A percentile compares a stretch with the other conserved stretches of the same genome.
These are phyloP conservation scores for Vicia villosa DNA, from an alignment of 306 rosid genomes.

Conservation along the genomic window DNA sequence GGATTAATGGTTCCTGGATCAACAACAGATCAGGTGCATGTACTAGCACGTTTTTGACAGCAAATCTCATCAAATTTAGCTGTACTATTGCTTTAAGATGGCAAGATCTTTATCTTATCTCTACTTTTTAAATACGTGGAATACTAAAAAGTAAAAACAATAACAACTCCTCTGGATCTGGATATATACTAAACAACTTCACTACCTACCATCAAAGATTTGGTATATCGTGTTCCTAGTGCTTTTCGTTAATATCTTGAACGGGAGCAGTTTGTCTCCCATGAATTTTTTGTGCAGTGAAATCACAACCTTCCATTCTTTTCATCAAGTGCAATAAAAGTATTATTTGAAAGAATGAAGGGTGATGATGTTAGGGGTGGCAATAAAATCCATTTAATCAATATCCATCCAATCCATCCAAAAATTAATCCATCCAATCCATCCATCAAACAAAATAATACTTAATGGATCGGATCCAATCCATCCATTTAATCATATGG, in stretches of 20 bases:
- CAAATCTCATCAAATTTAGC: constrained; percentile 34
- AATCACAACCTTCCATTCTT: too few relatives aligned
- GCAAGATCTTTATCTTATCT: constrained; percentile 15
- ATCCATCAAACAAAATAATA: too few relatives aligned
- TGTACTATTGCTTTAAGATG: constrained; percentile 27
- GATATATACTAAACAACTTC: constrained; percentile 18
- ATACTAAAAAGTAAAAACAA: constrained; percentile 19
- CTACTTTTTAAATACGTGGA: background rate
- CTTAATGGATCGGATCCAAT: too few relatives aligned
- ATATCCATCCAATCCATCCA: too few relatives aligned
- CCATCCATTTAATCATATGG: too few relatives aligned
- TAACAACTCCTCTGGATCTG: background rate
- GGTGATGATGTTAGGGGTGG: too few relatives aligned
- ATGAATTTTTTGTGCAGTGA: too few relatives aligned
- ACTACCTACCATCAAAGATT: constrained; percentile 22
- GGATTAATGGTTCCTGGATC: constrained; percentile 13
- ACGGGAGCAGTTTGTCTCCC: too few relatives aligned
- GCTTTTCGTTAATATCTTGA: constrained; percentile 13
- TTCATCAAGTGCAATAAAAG: too few relatives aligned
- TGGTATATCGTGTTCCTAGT: constrained; percentile 7
- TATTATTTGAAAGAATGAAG: too few relatives aligned
- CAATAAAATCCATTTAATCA: too few relatives aligned
- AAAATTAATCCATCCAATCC: too few relatives aligned
- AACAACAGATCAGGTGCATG: constrained; percentile 6
- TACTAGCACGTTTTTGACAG: constrained; percentile 14